phyloP scores from a whole-genome alignment of 306 rosid species.

The Crotalaria pallida region DNA sequence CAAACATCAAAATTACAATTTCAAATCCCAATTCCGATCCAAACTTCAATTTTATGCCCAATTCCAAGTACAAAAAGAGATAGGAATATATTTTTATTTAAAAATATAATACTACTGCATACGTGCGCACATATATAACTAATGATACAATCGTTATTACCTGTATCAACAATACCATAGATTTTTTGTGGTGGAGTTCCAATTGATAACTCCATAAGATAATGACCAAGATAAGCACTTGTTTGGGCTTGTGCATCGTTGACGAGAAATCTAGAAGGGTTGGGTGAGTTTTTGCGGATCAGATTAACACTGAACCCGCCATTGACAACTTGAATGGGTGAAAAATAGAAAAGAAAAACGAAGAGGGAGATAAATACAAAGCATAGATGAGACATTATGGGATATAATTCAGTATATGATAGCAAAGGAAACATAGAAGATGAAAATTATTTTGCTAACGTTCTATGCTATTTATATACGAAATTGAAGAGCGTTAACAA shows the following conservation, averaged over 20 bases:
- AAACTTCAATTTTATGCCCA: too few species aligned
- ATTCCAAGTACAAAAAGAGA: too few species aligned
- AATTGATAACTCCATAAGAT: conserved; percentile 28
- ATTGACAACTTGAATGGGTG: not conserved
- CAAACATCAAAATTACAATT: too few species aligned
- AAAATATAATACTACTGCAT: too few species aligned
- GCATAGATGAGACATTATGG: not conserved
- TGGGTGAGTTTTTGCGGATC: not conserved
- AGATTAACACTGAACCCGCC: conserved; percentile 28
- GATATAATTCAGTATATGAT: not conserved
- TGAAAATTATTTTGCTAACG: not conserved
- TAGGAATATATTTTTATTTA: too few species aligned
- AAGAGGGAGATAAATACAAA: not conserved
- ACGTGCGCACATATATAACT: too few species aligned
- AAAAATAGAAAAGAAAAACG: not conserved
- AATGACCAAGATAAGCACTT: conserved; percentile 17
- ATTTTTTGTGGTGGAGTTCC: conserved; percentile 43
- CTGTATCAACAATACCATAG: conserved; percentile 29
- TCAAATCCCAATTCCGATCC: too few species aligned
- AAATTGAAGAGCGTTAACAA: too few species aligned
- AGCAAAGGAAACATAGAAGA: not conserved
- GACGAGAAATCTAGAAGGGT: too few species aligned
- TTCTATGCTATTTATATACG: too few species aligned
- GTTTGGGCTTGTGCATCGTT: not conserved
- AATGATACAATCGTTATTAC: too few species aligned